A percentile compares a stretch with the other conserved stretches of the same genome.
These are phyloP conservation scores for Funneliformis caledonium DNA, from an alignment of 371 early-diverging fungal genomes.

Conservation along the genomic window DNA sequence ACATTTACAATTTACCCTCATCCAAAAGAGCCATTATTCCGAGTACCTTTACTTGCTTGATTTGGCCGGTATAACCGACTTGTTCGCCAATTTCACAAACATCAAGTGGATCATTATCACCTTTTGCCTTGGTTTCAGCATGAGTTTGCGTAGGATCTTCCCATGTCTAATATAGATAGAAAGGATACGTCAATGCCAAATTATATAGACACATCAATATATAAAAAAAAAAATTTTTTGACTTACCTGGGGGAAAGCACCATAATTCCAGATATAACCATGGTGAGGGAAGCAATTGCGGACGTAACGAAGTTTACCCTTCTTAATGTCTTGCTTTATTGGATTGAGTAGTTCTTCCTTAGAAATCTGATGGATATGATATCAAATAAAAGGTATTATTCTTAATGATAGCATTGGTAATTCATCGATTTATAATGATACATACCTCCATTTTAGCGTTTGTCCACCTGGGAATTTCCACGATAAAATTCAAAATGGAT, in stretches of 20 bases:
- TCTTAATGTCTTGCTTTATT: slow-evolving; percentile 99
- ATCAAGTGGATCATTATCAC: slow-evolving; percentile 99
- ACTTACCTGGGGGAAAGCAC: slow-evolving; percentile 92
- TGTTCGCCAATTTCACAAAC: slow-evolving; percentile 97
- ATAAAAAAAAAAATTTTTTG: too few species aligned
- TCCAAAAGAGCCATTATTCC: slow-evolving; percentile 98
- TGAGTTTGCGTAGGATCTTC: slow-evolving; percentile 92
- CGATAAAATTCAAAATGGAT: slow-evolving; percentile 93
- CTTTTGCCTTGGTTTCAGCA: slow-evolving; percentile 87
- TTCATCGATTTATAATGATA: background rate
- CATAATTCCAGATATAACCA: slow-evolving; percentile 99
- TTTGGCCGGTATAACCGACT: slow-evolving; percentile 90
- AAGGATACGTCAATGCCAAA: background rate
- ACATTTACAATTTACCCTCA: slow-evolving; percentile 65
- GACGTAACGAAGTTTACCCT: slow-evolving; percentile 98
- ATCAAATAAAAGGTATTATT: background rate
- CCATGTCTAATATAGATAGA: slow-evolving; percentile 81
- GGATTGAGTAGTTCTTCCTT: slow-evolving; percentile 96
- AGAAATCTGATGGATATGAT: slow-evolving; percentile 70
- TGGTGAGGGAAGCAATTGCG: slow-evolving; percentile 99
- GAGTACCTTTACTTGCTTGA: slow-evolving; percentile 98
- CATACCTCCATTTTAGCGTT: slow-evolving; percentile 98
- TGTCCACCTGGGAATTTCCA: slow-evolving; percentile 99
- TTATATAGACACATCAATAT: background rate
- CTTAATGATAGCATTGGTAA: background rate